A percentile compares a stretch with the other conserved stretches of the same genome.
These are phyloP conservation scores for Ascochyta pisi DNA, from an alignment of 2,329 filamentous ascomycete species.

Conservation along the genomic window DNA sequence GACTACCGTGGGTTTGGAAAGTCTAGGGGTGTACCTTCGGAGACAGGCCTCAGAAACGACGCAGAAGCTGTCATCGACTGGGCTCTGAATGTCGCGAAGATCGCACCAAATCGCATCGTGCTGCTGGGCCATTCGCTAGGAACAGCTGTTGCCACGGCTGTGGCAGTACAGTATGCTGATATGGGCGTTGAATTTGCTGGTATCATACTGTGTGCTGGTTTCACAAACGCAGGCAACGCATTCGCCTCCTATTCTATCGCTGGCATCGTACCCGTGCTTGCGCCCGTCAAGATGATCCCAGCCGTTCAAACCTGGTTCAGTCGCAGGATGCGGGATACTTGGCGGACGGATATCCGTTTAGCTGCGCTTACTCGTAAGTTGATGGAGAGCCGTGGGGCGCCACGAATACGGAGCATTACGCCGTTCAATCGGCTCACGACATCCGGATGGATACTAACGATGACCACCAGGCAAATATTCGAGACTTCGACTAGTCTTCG, in stretches of 20 bases:
- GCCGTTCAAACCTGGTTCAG: constrained; percentile 69
- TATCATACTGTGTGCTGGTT: constrained; percentile 79
- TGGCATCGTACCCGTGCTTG: constrained; percentile 77
- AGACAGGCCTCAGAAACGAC: constrained; percentile 81
- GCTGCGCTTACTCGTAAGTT: constrained; percentile 58
- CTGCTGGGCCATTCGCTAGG: constrained; percentile 88
- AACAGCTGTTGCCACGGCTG: constrained; percentile 80
- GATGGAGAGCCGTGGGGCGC: background rate
- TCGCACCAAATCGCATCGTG: constrained; percentile 76
- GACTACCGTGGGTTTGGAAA: constrained; percentile 91
- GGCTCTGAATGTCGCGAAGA: constrained; percentile 69
- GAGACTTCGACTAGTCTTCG: constrained; percentile 37
- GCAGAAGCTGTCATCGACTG: constrained; percentile 77
- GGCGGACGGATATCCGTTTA: constrained; percentile 75
- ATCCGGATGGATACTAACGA: constrained; percentile 1
- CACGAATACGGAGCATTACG: background rate
- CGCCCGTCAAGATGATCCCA: constrained; percentile 73
- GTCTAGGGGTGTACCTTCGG: constrained; percentile 79
- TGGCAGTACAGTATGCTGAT: constrained; percentile 72
- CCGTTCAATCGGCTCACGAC: background rate
- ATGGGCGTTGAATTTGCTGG: constrained; percentile 74
- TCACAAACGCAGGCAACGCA: constrained; percentile 76
- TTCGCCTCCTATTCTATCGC: constrained; percentile 79
- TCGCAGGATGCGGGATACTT: constrained; percentile 74
- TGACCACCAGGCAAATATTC: constrained; percentile 16